Percentiles rank a stretch among this genome's conserved stretches.
These are phyloP conservation scores for Grosmannia serpens DNA, from an alignment of 2,329 filamentous ascomycete genomes.

Conservation along the genomic window DNA sequence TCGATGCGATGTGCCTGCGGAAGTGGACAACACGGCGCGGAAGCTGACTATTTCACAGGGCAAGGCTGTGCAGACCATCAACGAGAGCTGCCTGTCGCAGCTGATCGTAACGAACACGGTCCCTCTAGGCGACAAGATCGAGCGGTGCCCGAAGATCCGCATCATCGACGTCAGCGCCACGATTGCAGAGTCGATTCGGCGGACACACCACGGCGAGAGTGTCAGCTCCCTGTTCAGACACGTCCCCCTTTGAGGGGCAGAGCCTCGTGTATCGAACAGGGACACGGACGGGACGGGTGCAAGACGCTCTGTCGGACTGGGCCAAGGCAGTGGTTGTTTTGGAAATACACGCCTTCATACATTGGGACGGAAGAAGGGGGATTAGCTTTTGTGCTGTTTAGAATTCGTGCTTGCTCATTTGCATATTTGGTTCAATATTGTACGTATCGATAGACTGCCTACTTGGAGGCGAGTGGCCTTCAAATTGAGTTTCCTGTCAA, in stretches of 20 bases:
- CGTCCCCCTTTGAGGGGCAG: slow-evolving; percentile 34
- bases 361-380: neutral
- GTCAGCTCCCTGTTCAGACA: slow-evolving; percentile 60
- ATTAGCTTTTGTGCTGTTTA: neutral
- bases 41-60: slow-evolving; percentile 64
- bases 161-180: slow-evolving; percentile 90
- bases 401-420: neutral
- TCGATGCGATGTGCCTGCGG: neutral
- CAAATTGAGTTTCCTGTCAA: too few species aligned
- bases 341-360: neutral
- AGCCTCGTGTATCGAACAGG: neutral
- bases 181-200: slow-evolving; percentile 55
- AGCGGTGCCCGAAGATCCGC: slow-evolving; percentile 63
- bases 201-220: slow-evolving; percentile 55
- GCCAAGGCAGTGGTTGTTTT: neutral
- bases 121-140: slow-evolving; percentile 65
- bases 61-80: slow-evolving; percentile 77
- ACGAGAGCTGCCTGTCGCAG: slow-evolving; percentile 62
- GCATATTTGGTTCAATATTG: neutral
- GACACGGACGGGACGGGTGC: neutral
- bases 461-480: too few species aligned
- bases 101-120: slow-evolving; percentile 89
- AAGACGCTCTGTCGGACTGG: neutral
- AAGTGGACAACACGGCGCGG: neutral
- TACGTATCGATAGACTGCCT: neutral